Evolutionary conservation across 2,329 filamentous ascomycete genomes (phyloP).

Genomic region (Microdochium bolleyi): DNA sequence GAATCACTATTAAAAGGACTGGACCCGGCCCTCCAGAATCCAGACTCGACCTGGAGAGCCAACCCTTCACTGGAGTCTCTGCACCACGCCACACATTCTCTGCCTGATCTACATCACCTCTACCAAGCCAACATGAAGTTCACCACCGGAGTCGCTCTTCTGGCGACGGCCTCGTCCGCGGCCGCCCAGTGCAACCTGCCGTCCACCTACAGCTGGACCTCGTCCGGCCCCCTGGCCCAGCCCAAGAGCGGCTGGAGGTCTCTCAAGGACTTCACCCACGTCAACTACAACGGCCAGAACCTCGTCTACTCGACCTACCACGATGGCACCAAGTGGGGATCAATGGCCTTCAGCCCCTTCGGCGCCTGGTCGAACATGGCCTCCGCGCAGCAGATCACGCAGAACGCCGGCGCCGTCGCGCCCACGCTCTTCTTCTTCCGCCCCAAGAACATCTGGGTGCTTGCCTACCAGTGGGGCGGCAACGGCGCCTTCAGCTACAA

Average conservation of each 20-base stretch:
- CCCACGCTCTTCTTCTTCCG: slow-evolving; percentile 56
- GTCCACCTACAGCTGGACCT: slow-evolving; percentile 47
- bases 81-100: neutral
- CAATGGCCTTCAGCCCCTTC: slow-evolving; percentile 50
- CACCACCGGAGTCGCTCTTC: neutral
- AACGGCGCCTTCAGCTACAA: slow-evolving; percentile 49
- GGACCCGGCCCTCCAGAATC: neutral
- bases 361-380: slow-evolving; percentile 43
- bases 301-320: slow-evolving; percentile 51
- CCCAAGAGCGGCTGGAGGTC: slow-evolving; percentile 46
- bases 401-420: slow-evolving; percentile 50
- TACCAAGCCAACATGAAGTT: neutral
- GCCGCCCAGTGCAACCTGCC: slow-evolving; percentile 39
- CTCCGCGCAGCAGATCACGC: slow-evolving; percentile 42
- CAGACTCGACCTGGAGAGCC: neutral
- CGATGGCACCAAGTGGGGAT: slow-evolving; percentile 40
- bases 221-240: slow-evolving; percentile 37
- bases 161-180: neutral
- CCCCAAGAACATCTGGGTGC: slow-evolving; percentile 55
- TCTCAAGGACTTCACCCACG: slow-evolving; percentile 56
- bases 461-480: slow-evolving; percentile 56
- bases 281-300: slow-evolving; percentile 47
- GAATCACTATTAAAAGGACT: neutral
- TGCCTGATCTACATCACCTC: neutral
- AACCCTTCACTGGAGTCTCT: neutral